These are phyloP conservation scores for Chrysanthemum makinoi DNA, from an alignment of 129 eudicot genomes.

Conservation along the genomic window DNA sequence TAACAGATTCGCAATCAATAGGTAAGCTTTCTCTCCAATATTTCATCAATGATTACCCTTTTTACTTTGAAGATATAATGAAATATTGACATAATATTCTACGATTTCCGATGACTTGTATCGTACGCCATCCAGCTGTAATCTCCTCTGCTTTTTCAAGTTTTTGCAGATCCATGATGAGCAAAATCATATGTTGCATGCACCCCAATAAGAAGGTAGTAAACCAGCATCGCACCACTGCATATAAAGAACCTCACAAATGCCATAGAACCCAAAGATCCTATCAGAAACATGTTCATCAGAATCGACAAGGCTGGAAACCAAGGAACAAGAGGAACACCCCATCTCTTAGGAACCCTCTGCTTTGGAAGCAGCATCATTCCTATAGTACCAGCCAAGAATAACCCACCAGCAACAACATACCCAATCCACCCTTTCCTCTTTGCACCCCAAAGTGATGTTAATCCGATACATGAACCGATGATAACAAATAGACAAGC, in stretches of 20 bases:
- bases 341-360: slow-evolving; percentile 74
- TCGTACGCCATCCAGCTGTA: no score
- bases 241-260: slow-evolving; percentile 68
- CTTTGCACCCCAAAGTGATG: slow-evolving; percentile 46
- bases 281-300: slow-evolving; percentile 67
- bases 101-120: no score
- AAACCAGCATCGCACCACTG: slow-evolving; percentile 65
- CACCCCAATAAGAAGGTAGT: slow-evolving; percentile 71
- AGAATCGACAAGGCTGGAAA: slow-evolving; percentile 65
- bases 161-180: slow-evolving; percentile 36
- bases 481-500: slow-evolving; percentile 44
- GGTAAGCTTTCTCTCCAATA: no score
- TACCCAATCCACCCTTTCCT: slow-evolving; percentile 55
- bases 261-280: slow-evolving; percentile 63
- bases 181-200: slow-evolving; percentile 87
- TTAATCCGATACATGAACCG: slow-evolving; percentile 54
- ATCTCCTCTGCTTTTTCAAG: slow-evolving; percentile 41
- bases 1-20: no score
- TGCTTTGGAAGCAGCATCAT: slow-evolving; percentile 52
- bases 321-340: slow-evolving; percentile 86
- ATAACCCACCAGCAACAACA: slow-evolving; percentile 41
- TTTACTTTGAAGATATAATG: no score
- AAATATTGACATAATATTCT: no score
- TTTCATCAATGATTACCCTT: no score
- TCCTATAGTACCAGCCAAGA: slow-evolving; percentile 50